These are phyloP conservation scores for Phanerodontia chrysosporium DNA, from an alignment of 768 basidiomycete species.

Conservation along the genomic window DNA sequence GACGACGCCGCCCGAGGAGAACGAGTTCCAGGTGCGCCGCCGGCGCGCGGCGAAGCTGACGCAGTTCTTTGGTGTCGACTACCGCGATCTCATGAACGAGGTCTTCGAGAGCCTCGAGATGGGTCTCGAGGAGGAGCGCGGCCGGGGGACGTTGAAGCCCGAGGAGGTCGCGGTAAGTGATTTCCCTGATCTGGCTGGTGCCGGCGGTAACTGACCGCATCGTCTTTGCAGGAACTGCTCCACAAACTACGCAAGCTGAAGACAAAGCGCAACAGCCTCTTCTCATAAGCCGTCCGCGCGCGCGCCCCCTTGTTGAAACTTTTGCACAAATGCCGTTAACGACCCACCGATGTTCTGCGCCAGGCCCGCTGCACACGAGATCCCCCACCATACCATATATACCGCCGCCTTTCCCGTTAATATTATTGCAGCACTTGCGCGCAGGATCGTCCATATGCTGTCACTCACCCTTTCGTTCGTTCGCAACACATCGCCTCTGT, in stretches of 20 bases:
- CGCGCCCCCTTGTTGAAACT: neutral
- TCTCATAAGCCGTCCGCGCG: constrained; percentile 9
- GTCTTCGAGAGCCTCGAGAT: constrained; percentile 79
- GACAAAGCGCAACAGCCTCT: constrained; percentile 39
- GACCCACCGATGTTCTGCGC: neutral
- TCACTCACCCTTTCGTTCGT: neutral
- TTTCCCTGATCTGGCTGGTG: neutral
- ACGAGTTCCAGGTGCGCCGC: constrained; percentile 67
- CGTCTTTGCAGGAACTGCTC: constrained; percentile 30
- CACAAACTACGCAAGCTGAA: constrained; percentile 51
- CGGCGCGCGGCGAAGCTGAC: constrained; percentile 79
- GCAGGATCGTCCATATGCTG: neutral
- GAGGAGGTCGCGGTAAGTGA: constrained; percentile 68
- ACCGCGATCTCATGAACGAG: constrained; percentile 71
- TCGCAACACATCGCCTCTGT: neutral
- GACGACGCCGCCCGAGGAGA: constrained; percentile 33
- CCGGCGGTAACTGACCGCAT: constrained; percentile 1
- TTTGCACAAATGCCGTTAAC: neutral
- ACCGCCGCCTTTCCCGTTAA: neutral
- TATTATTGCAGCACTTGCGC: neutral
- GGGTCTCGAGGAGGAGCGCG: constrained; percentile 66
- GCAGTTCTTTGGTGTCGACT: constrained; percentile 85
- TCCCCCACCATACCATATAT: neutral
- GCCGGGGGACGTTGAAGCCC: constrained; percentile 55
- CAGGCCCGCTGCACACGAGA: neutral